These are phyloP conservation scores for Lojkania enalia DNA, from an alignment of 2,329 filamentous ascomycete genomes.

Conservation along the genomic window DNA sequence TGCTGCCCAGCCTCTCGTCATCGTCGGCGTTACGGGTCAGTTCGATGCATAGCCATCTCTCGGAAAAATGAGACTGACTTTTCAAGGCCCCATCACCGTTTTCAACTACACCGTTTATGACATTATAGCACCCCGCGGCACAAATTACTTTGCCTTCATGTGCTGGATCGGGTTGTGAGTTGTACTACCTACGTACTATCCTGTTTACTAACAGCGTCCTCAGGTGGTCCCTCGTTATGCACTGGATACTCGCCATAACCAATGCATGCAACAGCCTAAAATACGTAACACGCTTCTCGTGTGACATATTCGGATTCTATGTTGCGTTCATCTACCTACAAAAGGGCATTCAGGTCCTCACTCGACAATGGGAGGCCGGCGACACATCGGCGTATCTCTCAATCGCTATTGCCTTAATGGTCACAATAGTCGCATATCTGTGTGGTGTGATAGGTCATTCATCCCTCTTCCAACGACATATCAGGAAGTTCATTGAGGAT, in stretches of 20 bases:
- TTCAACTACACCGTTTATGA: conserved; percentile 95
- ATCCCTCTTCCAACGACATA: conserved; percentile 71
- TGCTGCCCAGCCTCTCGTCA: conserved; percentile 82
- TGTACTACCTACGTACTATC: neutral
- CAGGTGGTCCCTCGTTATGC: conserved; percentile 81
- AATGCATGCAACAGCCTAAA: conserved; percentile 88
- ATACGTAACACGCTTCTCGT: conserved; percentile 88
- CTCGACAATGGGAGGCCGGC: conserved; percentile 67
- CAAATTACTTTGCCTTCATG: conserved; percentile 88
- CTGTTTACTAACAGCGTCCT: neutral
- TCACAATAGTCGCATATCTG: conserved; percentile 75
- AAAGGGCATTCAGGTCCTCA: conserved; percentile 85
- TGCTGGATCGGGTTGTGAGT: conserved; percentile 80
- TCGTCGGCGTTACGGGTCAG: conserved; percentile 81
- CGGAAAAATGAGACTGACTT: conserved; percentile 2
- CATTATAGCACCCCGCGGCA: conserved; percentile 76
- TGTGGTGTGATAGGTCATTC: conserved; percentile 73
- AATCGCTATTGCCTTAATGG: conserved; percentile 73
- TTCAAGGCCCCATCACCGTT: conserved; percentile 78
- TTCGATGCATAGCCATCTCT: conserved; percentile 7
- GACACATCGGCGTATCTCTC: conserved; percentile 74
- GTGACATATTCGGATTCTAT: conserved; percentile 93
- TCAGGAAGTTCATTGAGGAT: conserved; percentile 84
- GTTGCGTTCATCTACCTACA: conserved; percentile 91
- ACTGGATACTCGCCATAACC: conserved; percentile 79